These are phyloP conservation scores for Prunus yedoensis DNA, from an alignment of 331 rosid species.

Conservation along the genomic window DNA sequence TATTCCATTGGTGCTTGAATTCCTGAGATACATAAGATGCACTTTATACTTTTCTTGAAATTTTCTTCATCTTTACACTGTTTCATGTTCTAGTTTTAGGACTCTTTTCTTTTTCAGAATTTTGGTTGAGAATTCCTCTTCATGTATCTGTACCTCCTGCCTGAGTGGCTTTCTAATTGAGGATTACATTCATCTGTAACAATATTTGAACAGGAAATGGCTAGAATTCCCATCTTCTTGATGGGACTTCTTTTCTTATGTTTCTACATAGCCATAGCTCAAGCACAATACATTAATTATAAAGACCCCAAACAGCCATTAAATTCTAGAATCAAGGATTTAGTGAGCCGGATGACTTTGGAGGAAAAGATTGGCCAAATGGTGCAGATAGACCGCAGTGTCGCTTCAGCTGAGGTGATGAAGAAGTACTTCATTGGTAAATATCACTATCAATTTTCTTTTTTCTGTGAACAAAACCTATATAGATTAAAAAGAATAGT, in stretches of 20 bases:
- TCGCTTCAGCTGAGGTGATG: constrained; percentile 44
- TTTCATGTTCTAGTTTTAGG: background rate
- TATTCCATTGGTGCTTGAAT: background rate
- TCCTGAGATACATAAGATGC: background rate
- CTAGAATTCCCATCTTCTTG: constrained; percentile 22
- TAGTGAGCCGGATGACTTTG: constrained; percentile 47
- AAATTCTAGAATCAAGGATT: constrained; percentile 47
- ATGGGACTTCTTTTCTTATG: constrained; percentile 36
- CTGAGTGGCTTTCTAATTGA: background rate
- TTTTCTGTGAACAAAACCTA: background rate
- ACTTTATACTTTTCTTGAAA: constrained; percentile 5
- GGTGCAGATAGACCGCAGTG: constrained; percentile 61
- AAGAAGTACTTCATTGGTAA: constrained; percentile 59
- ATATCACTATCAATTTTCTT: background rate
- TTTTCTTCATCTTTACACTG: background rate
- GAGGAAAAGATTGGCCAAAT: constrained; percentile 80
- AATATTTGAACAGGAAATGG: constrained; percentile 14
- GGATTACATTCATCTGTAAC: background rate
- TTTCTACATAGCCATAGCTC: constrained; percentile 25
- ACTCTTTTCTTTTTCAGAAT: background rate
- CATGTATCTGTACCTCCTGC: background rate
- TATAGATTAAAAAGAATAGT: background rate
- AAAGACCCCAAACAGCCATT: constrained; percentile 55
- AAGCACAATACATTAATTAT: constrained; percentile 42
- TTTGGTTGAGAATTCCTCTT: background rate